Evolutionary conservation across 345 rosid species (phyloP), one percentile per base, ranked within the genome.

Genomic region (Gossypium rotundifolium): DNA sequence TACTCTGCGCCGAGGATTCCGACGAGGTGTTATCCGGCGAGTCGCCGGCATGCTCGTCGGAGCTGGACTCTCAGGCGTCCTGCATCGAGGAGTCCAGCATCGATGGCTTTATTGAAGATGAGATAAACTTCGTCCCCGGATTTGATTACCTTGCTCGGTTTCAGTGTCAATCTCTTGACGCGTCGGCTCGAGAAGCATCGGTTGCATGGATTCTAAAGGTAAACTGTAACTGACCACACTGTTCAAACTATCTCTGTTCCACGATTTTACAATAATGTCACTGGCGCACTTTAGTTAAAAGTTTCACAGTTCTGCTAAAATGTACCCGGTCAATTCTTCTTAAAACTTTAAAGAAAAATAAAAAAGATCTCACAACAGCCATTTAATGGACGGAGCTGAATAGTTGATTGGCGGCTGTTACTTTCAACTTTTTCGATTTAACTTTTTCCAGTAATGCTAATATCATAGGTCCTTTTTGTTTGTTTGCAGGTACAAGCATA

Each of bases 161-260:
- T 73, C 87, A 83, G 27, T 85, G 96, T 73, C 93, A 70, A 62
- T 81, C 97, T 75, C 90, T 92, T 23, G 92, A 91, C 70, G 98
- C 93, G 49, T 84, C 96, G 58, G 93, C 92, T 75, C 85, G 99
- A 70, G 97, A 91, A 81, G 85, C 90, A 16, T 85, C 97, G 18
- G 96, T 95, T 86, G 84, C 94, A 83, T 95, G 99, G 99, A 95
- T 95, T 81, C 93, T 92, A 87, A 90, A 91, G 96, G 99, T 84
- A 75, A 68, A 17, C 14, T 4, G 4, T 51, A 11, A 70, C 45
- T 27, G 59, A 74, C 2, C 75, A 29, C 14, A 46, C 54, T 44
- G 70, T 62, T 9, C 66, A 18, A 49, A 61, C 1, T 18, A 16
- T 20, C 18, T 20, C 7, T 57, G 18, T 69, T 73, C 33, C 4